Base-by-base conservation (phyloP, 345 rosid species). In the Lumnitzera racemosa region DNA sequence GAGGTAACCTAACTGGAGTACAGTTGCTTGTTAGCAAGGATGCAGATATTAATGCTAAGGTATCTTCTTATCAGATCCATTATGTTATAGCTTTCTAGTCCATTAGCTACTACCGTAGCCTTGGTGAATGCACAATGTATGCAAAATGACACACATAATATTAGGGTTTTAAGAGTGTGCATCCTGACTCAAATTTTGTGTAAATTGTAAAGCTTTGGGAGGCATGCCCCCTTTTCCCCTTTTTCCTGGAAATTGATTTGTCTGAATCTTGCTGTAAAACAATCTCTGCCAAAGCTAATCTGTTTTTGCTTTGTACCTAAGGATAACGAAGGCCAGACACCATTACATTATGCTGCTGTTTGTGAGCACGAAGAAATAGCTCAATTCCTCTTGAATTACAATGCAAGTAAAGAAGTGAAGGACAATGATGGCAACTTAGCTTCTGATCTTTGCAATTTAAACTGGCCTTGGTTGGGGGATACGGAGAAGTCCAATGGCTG, bases 271-370 rank as follows among this genome's bases (percentile, higher is more conserved):
- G 11, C 43, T 36, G 43, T 36, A 36, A 36, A 36, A 36, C 43
- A 36, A 36, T 36, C 11, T 36, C 7, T 36, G 43, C 11, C 43
- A 36, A 5, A 36, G 9, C 29, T 55, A 46, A 56, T 31, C 23
- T 56, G 47, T 55, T 36, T 20, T 24, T 67, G 3, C 52, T 58
- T 52, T 53, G 55, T 29, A 60, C 58, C 64, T 76, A 65, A 94
- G 99, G 99, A 94, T 72, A 78, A 84, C 13, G 99, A 90, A 69
- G 99, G 99, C 49, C 97, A 94, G 74, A 86, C 95, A 11, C 81
- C 97, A 2, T 65, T 94, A 81, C 99, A 90, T 72, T 94, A 94
- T 55, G 99, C 99, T 56, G 89, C 73, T 70, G 79, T 88, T 24
- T 94, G 99, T 20, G 96, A 84, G 75, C 83, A 97, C 68, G 86